Base-by-base conservation (phyloP, 345 rosid genomes). In the Carallia brachiata region DNA sequence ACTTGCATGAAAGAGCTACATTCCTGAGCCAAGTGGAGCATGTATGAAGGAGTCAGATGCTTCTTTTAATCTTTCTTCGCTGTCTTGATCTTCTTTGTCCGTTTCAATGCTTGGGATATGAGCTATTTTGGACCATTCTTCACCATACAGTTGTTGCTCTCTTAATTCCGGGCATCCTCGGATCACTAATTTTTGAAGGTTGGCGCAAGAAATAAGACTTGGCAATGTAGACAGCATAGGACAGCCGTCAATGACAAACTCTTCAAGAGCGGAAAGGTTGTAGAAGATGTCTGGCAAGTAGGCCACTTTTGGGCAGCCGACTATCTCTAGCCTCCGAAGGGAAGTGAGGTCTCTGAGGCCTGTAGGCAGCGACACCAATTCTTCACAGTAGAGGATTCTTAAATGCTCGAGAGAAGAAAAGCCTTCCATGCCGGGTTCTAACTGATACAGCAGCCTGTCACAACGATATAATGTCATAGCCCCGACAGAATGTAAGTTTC, bases 301-400 rank as follows among this genome's bases (percentile, higher is more conserved):
- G 2, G 2, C 55, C 57, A 75, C 50, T 7, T 63, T 36, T 36
- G 5, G 32, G 55, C 79, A 75, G 23, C 66, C 79, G 31, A 66
- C 66, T 16, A 75, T 40, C 28, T 75, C 68, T 23, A 75, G 52
- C 61, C 39, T 66, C 40, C 65, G 63, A 10, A 76, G 79, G 54
- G 53, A 61, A 32, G 53, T 27, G 44, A 70, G 70, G 2, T n/a
- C 6, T 18, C 56, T 56, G 23, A 66, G 75, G 71, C 36, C 60
- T n/a, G 0, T 6, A 5, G 79, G 64, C 44, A 66, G 48, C n/a
- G 63, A 61, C 28, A 10, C 17, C 60, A 70, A 10, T 44, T 15
- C 15, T 36, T 61, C 53, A 47, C 75, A 76, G 50, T 76, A 67
- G 60, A 76, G 54, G 66, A 76, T 70, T 44, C 79, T 66, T 67